A percentile compares a stretch with the other conserved stretches of the same genome.
Evolutionary conservation across 345 rosid species (phyloP).

Genomic region (Populus deltoides): DNA sequence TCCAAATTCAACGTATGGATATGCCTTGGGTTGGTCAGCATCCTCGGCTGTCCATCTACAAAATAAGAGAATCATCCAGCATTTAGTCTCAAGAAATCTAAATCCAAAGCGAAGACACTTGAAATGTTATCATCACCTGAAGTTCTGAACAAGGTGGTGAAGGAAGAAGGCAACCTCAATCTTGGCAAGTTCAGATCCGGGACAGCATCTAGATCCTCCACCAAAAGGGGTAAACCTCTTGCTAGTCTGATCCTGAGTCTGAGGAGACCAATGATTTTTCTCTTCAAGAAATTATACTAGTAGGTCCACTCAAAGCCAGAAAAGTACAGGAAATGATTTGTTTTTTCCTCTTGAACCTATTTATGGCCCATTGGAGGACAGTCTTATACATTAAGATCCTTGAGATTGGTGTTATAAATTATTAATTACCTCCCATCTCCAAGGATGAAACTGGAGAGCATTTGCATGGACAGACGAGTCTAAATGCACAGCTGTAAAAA

Average conservation of each 20-base stretch:
- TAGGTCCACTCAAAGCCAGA: too few relatives aligned
- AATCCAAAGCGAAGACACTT: not conserved
- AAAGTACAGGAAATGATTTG: too few relatives aligned
- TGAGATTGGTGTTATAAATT: not conserved
- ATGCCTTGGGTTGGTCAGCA: constrained; percentile 40
- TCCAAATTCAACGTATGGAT: constrained; percentile 50
- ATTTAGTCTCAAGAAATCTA: too few relatives aligned
- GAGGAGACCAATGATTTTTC: not conserved
- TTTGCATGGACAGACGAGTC: constrained; percentile 43
- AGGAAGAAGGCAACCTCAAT: constrained; percentile 61
- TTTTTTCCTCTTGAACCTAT: not conserved
- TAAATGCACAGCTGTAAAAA: constrained; percentile 51
- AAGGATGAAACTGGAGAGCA: constrained; percentile 49
- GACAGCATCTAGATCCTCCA: constrained; percentile 59
- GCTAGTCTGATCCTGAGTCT: constrained; percentile 44
- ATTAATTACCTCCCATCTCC: constrained; percentile 59
- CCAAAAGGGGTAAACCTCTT: constrained; percentile 62
- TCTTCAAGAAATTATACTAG: too few relatives aligned
- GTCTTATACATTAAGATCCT: not conserved
- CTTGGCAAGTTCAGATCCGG: constrained; percentile 62
- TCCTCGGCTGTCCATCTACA: constrained; percentile 45
- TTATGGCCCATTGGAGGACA: constrained; percentile 21
- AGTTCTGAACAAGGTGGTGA: constrained; percentile 54
- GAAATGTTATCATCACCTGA: constrained; percentile 31
- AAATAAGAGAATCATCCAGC: not conserved